Evolutionary conservation across 1,284 basidiomycete species (phyloP).

Genomic region (Pterulicium gracile): DNA sequence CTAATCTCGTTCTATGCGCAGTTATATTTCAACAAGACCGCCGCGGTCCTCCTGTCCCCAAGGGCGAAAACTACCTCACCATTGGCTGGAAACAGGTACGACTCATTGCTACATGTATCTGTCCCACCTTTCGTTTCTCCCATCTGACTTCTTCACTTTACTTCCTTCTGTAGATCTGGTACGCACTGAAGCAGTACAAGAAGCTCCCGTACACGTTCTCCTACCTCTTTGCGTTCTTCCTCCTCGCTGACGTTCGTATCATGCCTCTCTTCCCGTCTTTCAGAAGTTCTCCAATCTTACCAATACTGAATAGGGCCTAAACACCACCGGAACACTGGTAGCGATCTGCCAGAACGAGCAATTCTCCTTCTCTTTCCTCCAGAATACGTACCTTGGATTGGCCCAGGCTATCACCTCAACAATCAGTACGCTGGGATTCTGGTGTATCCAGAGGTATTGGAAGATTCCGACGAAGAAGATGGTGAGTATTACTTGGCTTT

Average conservation of each 20-base stretch:
- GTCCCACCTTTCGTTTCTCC: not conserved
- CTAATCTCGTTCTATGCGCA: constrained; percentile 16
- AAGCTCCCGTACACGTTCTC: constrained; percentile 67
- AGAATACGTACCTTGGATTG: constrained; percentile 70
- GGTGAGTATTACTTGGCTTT: no score
- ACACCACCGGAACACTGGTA: constrained; percentile 70
- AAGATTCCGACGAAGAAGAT: constrained; percentile 71
- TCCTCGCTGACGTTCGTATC: constrained; percentile 59
- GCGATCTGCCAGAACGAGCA: constrained; percentile 72
- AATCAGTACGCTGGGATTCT: constrained; percentile 61
- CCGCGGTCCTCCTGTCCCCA: constrained; percentile 62
- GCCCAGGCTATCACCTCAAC: constrained; percentile 65
- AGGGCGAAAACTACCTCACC: constrained; percentile 61
- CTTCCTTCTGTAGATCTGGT: constrained; percentile 43
- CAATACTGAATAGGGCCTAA: constrained; percentile 52
- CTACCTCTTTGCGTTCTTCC: constrained; percentile 67
- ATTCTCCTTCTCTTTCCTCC: constrained; percentile 60
- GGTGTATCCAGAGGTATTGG: constrained; percentile 72
- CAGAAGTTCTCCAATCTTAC: not conserved
- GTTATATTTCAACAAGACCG: constrained; percentile 71
- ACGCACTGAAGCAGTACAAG: constrained; percentile 58
- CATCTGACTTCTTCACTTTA: not conserved
- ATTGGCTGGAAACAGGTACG: constrained; percentile 75
- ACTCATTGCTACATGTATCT: no score
- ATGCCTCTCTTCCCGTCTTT: not conserved